Conservation (phyloP, 2,329 filamentous ascomycete genomes). For the Penicillium sp. region DNA sequence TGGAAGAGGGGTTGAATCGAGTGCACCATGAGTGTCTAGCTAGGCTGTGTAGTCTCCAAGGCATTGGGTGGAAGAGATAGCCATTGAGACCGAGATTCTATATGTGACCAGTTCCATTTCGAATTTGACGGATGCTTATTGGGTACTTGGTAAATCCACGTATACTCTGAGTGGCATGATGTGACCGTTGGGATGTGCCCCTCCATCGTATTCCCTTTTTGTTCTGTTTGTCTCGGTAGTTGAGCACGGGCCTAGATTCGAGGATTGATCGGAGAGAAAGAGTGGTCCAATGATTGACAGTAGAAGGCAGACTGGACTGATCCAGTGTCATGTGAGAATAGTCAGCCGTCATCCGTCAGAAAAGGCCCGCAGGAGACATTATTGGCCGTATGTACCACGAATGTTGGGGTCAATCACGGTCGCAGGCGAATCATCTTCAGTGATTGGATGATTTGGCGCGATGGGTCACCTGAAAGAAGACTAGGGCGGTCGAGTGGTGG, state of each 20-base stretch:
- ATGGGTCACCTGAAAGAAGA: constrained; percentile 2
- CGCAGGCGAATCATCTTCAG: constrained; percentile 1
- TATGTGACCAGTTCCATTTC: not conserved
- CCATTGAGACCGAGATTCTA: not conserved
- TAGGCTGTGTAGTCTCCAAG: not conserved
- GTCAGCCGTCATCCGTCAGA: constrained; percentile 2
- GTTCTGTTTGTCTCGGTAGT: not conserved
- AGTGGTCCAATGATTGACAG: not conserved
- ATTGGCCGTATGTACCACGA: constrained; percentile 18
- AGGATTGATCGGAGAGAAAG: not conserved
- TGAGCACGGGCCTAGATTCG: not conserved
- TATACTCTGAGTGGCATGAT: not conserved
- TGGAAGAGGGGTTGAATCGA: not conserved
- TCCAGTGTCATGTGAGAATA: constrained; percentile 3
- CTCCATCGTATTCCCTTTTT: not conserved
- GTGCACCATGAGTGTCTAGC: not conserved
- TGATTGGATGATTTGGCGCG: constrained; percentile 24
- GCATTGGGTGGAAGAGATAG: not conserved
- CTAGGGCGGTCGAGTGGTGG: not conserved
- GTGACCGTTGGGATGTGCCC: not conserved
- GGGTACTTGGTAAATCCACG: not conserved
- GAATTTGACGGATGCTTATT: not conserved
- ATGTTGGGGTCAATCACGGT: constrained; percentile 21
- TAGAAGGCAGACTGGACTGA: not conserved
- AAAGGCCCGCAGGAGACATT: constrained; percentile 6